phyloP scores from a whole-genome alignment of 306 rosid species.

The Cucumis cinereus region DNA sequence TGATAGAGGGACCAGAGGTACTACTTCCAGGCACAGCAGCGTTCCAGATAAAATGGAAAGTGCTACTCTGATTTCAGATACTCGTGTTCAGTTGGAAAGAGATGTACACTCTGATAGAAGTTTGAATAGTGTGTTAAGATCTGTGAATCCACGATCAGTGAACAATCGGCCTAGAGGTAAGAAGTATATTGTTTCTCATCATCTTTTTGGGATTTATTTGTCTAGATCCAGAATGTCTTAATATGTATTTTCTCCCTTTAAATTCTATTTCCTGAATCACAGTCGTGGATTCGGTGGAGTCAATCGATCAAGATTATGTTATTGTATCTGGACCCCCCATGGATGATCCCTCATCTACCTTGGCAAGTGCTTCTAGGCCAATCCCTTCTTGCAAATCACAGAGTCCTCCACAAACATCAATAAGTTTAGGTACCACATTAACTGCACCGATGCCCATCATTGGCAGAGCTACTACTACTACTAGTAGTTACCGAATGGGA shows the following conservation, averaged over 20 bases:
- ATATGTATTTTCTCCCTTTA: not conserved
- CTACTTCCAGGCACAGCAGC: conserved; percentile 28
- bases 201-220: conserved; percentile 11
- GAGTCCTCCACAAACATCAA: conserved; percentile 36
- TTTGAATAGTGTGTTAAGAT: conserved; percentile 25
- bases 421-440: conserved; percentile 24
- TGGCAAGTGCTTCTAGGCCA: conserved; percentile 44
- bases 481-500: conserved; percentile 46
- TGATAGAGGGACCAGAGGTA: conserved; percentile 34
- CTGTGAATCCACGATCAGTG: conserved; percentile 27
- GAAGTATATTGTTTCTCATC: conserved; percentile 2
- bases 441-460: conserved; percentile 78
- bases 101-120: conserved; percentile 33
- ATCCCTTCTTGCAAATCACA: conserved; percentile 41
- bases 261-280: conserved; percentile 21
- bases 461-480: conserved; percentile 31
- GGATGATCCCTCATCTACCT: conserved; percentile 65
- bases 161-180: conserved; percentile 49
- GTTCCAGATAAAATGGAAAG: conserved; percentile 34
- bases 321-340: conserved; percentile 77
- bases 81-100: conserved; percentile 20
- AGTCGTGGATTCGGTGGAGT: conserved; percentile 63
- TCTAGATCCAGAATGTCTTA: conserved; percentile 10
- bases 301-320: conserved; percentile 94
- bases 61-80: conserved; percentile 13